These are phyloP conservation scores for Boletellus deceptivus DNA, from an alignment of 1,284 basidiomycete species.

Conservation along the genomic window DNA sequence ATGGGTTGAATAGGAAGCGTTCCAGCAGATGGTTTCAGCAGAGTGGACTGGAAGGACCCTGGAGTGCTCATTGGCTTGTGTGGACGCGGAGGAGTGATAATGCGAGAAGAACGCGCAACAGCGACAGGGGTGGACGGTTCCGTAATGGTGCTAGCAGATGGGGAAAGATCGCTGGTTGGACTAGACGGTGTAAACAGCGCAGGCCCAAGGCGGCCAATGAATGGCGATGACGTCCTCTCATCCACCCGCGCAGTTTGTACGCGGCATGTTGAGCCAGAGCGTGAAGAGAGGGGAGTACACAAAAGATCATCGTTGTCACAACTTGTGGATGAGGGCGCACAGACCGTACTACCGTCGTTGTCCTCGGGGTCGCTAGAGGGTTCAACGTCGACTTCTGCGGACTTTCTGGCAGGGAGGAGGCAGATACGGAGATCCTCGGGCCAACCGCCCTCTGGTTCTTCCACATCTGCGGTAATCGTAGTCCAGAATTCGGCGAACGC, in stretches of 20 bases:
- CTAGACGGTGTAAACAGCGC: constrained; percentile 24
- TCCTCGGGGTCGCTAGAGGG: constrained; percentile 27
- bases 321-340: constrained; percentile 2
- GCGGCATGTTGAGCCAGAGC: constrained; percentile 9
- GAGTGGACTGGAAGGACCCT: constrained; percentile 32
- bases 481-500: constrained; percentile 63
- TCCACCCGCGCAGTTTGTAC: neutral
- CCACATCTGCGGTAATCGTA: constrained; percentile 38
- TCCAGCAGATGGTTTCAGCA: constrained; percentile 31
- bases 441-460: constrained; percentile 50
- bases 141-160: neutral
- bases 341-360: constrained; percentile 15
- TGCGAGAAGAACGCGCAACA: constrained; percentile 17
- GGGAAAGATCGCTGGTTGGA: constrained; percentile 5
- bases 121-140: constrained; percentile 27
- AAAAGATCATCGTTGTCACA: constrained; percentile 4
- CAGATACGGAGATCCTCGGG: constrained; percentile 45
- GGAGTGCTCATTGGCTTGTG: constrained; percentile 32
- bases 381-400: constrained; percentile 9
- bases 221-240: constrained; percentile 15
- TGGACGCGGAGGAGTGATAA: constrained; percentile 30
- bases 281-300: constrained; percentile 13
- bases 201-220: constrained; percentile 29
- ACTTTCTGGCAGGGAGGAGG: constrained; percentile 21
- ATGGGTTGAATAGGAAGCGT: constrained; percentile 25